Evolutionary conservation across 2,329 filamentous ascomycete genomes (phyloP), one percentile per base, ranked within the genome.

Genomic region (Pseudogymnoascus sp.): DNA sequence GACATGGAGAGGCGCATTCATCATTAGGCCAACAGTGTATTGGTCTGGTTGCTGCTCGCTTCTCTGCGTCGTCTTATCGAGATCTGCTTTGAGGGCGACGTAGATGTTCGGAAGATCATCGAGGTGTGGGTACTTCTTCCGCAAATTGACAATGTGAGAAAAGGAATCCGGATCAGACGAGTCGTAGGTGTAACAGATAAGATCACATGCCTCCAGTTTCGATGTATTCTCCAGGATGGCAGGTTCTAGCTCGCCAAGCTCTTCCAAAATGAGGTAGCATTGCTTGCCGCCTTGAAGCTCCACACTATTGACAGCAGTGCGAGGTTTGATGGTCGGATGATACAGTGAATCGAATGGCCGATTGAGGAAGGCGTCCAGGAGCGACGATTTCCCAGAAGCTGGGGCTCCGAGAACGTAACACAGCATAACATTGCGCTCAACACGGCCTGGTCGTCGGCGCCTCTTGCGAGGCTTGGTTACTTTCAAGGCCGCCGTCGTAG

Each of bases 81-180:
- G 86, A 75, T 99, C 95, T 2, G 95, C 95, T 76, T 99, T 99
- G 64, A 98, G 81, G 0, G 93, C 95, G 1, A 91, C 91, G 73
- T 96, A 99, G 6, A 99, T 88, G 7, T 91, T 89, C 0, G 95
- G 95, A 28, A 99, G 79, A n/a, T 91, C 87, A 73, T 96, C 90
- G 2, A 99, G 83, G 62, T 95, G 89, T 0, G 91, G 87, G 68
- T 93, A 89, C 70, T 88, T 89, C 62, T 85, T 83, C 46, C 93
- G 87, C 59, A 97, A 80, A 16, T 89, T 84, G 38, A 93, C 89
- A 61, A 99, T 91, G 72, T 98, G 93, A 1, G 89, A 87, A 75
- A 99, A 99, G 3, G 91, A 96, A 75, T 98, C 93, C 0, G 95
- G 93, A 66, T 99, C 93, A 1, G 92, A 96, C 2, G 93, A 98